These are phyloP conservation scores for Candida albicans DNA, from an alignment of 1,139 yeast species.

Conservation along the genomic window DNA sequence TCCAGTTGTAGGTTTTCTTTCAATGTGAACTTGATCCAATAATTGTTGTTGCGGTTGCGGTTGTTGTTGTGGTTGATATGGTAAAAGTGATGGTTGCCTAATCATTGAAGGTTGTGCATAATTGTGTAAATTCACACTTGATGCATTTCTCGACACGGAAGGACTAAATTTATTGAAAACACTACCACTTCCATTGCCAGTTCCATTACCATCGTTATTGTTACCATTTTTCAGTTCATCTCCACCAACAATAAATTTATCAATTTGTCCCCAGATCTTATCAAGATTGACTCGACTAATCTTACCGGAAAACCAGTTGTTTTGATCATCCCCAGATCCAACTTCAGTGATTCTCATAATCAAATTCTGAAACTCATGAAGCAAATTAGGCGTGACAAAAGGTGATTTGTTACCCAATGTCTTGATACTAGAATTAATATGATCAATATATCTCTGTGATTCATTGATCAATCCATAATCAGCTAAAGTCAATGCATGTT, in stretches of 20 bases:
- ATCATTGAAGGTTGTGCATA: constrained; percentile 13
- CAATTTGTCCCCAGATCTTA: constrained; percentile 84
- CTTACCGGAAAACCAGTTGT: constrained; percentile 62
- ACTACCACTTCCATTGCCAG: constrained; percentile 43
- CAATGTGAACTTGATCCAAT: constrained; percentile 3
- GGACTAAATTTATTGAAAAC: constrained; percentile 77
- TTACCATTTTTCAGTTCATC: constrained; percentile 50
- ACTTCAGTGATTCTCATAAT: constrained; percentile 47
- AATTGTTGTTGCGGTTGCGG: too few species aligned
- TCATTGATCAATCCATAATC: constrained; percentile 60
- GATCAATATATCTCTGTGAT: constrained; percentile 62
- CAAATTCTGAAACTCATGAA: constrained; percentile 39
- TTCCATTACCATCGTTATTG: constrained; percentile 44
- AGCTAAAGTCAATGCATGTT: constrained; percentile 62
- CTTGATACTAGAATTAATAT: constrained; percentile 46
- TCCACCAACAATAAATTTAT: constrained; percentile 91
- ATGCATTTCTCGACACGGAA: constrained; percentile 53
- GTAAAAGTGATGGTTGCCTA: not conserved
- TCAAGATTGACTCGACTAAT: constrained; percentile 77
- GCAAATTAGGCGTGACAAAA: constrained; percentile 36
- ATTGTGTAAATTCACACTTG: constrained; percentile 41
- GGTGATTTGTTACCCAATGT: constrained; percentile 38
- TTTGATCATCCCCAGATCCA: constrained; percentile 41
- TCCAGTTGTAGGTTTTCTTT: constrained; percentile 7
- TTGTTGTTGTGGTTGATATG: too few species aligned